Percentiles rank a stretch among this genome's conserved stretches.
phyloP scores from a whole-genome alignment of 2,329 filamentous ascomycete genomes.

The Leptodontidium sp. region DNA sequence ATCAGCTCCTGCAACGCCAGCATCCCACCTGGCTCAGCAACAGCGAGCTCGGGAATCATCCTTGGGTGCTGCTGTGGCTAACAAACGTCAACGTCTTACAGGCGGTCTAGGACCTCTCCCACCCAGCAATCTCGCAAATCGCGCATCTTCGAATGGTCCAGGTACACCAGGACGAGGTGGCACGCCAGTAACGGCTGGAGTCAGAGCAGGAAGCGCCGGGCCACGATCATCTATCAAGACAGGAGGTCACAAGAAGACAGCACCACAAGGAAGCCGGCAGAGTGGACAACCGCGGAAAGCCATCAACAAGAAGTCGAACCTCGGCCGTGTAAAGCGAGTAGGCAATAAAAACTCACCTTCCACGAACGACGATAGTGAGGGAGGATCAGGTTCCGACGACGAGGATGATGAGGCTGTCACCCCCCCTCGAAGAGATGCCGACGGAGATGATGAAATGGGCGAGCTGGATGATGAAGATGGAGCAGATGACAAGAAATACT shows the following conservation, averaged over 20 bases:
- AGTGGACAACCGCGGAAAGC: constrained; percentile 42
- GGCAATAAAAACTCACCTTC: constrained; percentile 66
- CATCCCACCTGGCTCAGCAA: constrained; percentile 66
- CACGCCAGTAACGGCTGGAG: constrained; percentile 41
- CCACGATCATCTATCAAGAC: constrained; percentile 55
- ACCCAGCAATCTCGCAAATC: constrained; percentile 62
- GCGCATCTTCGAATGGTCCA: constrained; percentile 69
- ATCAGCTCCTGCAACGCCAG: constrained; percentile 67
- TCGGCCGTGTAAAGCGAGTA: constrained; percentile 66
- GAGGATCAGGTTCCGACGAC: constrained; percentile 62
- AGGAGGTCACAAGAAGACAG: constrained; percentile 47
- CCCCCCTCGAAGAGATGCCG: constrained; percentile 57
- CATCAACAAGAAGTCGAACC: constrained; percentile 59
- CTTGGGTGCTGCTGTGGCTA: constrained; percentile 67
- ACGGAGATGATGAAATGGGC: constrained; percentile 61
- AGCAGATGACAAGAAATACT: constrained; percentile 81
- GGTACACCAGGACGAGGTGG: constrained; percentile 63
- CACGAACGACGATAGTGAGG: constrained; percentile 70
- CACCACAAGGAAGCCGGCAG: constrained; percentile 45
- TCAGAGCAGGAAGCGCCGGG: constrained; percentile 65
- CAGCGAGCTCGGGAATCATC: constrained; percentile 65
- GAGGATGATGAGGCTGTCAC: constrained; percentile 54
- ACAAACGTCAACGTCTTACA: constrained; percentile 58
- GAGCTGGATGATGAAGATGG: constrained; percentile 72
- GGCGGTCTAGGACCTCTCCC: constrained; percentile 56